Evolutionary conservation across 129 eudicot species (phyloP), one percentile per base, ranked within the genome.

Genomic region (Logfia minima): DNA sequence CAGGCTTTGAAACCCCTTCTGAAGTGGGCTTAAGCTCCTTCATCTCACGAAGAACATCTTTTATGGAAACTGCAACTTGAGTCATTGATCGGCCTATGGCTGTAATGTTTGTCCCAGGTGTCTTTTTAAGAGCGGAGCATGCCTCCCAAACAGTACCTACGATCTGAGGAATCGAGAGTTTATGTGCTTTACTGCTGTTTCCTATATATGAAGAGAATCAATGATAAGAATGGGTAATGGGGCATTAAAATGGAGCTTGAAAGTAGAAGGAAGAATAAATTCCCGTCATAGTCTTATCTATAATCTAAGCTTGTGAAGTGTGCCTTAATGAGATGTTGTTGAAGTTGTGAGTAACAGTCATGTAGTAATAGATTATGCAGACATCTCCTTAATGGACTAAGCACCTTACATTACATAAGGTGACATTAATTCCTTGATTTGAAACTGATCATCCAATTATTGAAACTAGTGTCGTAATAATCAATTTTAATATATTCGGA

Each of bases 11-110:
- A 66, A 72, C 68, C 70, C 82, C 79, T 29, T 72, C 70, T 18
- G 96, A 84, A 43, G 84, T 84, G 28, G 92, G 97, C 72, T 89
- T 90, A n/a, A 95, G 96, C 74, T 95, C 99, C 72, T 86, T 88
- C 90, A 91, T 87, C 77, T 95, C 97, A n/a, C 97, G 96, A 82
- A 87, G 93, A 35, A 91, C 99, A 37, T 95, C 99, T 73, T 86
- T 95, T 68, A 95, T 88, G 67, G 97, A 86, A 65, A 88, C 94
- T 31, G 96, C 93, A 71, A 89, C 87, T 80, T 86, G 92, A 41
- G 94, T 89, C 81, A 95, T 82, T 77, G 92, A 88, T 79, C 94
- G 87, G n/a, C 97, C 97, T 70, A 95, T 88, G 53, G 99, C 99
- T 16, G 87, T 86, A 34, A 91, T 68, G 68, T 95, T 91, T 76